Percentiles rank a stretch among this genome's conserved stretches.
phyloP scores from a whole-genome alignment of 768 basidiomycete species.

The Hirschioporus abietinus region DNA sequence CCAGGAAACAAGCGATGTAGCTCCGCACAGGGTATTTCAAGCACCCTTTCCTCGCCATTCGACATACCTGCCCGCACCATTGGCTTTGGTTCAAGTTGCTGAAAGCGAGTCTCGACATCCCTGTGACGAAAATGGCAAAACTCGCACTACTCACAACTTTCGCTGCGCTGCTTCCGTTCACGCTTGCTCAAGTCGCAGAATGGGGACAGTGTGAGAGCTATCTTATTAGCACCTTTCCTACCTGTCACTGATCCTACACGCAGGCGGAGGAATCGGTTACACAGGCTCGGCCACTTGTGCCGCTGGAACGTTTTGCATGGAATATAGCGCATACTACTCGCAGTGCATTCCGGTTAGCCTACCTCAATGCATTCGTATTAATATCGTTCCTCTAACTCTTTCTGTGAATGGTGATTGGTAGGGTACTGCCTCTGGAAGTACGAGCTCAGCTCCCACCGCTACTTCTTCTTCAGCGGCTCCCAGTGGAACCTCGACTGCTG shows the following conservation, averaged over 20 bases:
- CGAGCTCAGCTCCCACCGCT: not conserved
- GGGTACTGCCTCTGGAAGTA: not conserved
- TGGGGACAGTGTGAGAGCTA: slow-evolving; percentile 14
- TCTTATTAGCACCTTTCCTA: not conserved
- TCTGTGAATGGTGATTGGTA: not conserved
- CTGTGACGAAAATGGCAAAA: not conserved
- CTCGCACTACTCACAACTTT: not conserved
- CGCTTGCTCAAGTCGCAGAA: slow-evolving; percentile 8
- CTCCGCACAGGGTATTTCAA: not conserved
- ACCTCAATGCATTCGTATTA: not conserved
- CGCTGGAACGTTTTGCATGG: slow-evolving; percentile 33
- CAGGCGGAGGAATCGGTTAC: slow-evolving; percentile 24
- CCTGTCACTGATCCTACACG: not conserved
- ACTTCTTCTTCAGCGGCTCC: slow-evolving; percentile 7
- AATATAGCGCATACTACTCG: slow-evolving; percentile 36
- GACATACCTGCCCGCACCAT: not conserved
- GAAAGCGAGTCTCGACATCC: not conserved
- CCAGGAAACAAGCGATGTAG: slow-evolving; percentile 1
- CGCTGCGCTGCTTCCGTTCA: not conserved
- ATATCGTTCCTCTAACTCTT: not conserved
- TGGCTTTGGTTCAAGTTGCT: not conserved
- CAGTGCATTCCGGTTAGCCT: slow-evolving; percentile 33
- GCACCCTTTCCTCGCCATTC: not conserved
- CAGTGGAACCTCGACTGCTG: slow-evolving; percentile 2
- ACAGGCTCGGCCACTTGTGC: slow-evolving; percentile 32